Evolutionary conservation across 306 rosid genomes (phyloP), one percentile per base, ranked within the genome.

Genomic region (Luffa aegyptiaca): DNA sequence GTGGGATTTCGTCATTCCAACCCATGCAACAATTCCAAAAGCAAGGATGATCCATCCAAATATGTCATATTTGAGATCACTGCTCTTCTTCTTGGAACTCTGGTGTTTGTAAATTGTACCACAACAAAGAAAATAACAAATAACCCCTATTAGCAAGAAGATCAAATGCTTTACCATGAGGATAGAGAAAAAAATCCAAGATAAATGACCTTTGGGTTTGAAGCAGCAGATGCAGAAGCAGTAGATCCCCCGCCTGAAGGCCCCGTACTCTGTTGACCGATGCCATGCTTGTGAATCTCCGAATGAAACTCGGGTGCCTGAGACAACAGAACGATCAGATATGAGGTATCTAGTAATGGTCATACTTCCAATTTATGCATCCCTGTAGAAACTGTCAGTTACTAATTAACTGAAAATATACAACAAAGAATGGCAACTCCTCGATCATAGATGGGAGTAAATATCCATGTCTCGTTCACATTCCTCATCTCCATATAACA

Each of bases 1-100:
- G 73, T 88, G 85, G 81, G 93, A 88, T 88, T 90, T 94, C 3
- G 89, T 89, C 90, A 91, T 85, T 79, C 90, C 92, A 51, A 92
- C 88, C 97, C 94, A 92, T 41, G 90, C 86, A 63, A 89, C 89
- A 51, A 92, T 82, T 76, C 93, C 91, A 75, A 87, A 86, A 16
- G 91, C 97, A 82, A 92, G 91, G 80, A 94, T 92, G 75, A 89
- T 42, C 98, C 98, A 94, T 84, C 97, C 98, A 64, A 83, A 81
- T 44, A 94, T 74, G 85, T 94, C 98, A 80, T 94, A 92, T 81
- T 83, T 94, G 46, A 89, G 84, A 74, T 92, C 94, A 79, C 80
- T 83, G 84, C 84, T 92, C 85, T 81, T 90, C 66, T 55, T 84
- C 87, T 88, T 88, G 80, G 92, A 85, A 80, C 82, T 86, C 96